Percentiles rank a stretch among this genome's conserved stretches.
phyloP scores from a whole-genome alignment of 1,284 basidiomycete species.

The Fistulinella staudtii region DNA sequence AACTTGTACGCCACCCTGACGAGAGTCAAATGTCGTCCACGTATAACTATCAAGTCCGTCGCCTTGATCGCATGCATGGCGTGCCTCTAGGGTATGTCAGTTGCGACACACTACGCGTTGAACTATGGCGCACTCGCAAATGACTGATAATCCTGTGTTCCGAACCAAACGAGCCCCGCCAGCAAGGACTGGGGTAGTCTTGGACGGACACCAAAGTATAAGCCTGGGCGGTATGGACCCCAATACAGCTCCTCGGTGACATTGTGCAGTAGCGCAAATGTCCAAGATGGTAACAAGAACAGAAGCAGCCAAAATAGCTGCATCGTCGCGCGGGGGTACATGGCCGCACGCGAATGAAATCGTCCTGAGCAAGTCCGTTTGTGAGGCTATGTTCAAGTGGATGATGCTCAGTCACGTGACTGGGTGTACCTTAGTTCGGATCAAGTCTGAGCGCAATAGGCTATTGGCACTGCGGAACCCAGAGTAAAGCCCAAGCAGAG shows the following conservation, averaged over 20 bases:
- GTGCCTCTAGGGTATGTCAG: constrained; percentile 49
- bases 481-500: too few species aligned
- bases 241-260: constrained; percentile 72
- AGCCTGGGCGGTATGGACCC: constrained; percentile 87
- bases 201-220: constrained; percentile 90
- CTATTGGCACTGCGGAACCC: background rate
- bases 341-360: too few species aligned
- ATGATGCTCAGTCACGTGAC: background rate
- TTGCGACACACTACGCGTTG: constrained; percentile 1
- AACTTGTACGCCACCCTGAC: constrained; percentile 81
- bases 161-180: constrained; percentile 92
- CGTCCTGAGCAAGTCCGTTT: too few species aligned
- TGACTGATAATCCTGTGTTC: constrained; percentile 75
- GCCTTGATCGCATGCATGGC: constrained; percentile 89
- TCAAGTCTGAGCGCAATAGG: constrained; percentile 5
- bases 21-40: constrained; percentile 85
- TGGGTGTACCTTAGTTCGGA: too few species aligned
- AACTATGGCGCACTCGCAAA: constrained; percentile 54
- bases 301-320: constrained; percentile 30
- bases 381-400: too few species aligned
- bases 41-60: constrained; percentile 80
- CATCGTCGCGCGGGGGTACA: background rate
- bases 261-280: constrained; percentile 29
- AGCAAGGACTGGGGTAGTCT: constrained; percentile 81
- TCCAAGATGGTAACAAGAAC: constrained; percentile 18